A percentile compares a stretch with the other conserved stretches of the same genome.
Evolutionary conservation across 352 stramenopile genomes (phyloP).

Genomic region (Globisporangium iwayamae): DNA sequence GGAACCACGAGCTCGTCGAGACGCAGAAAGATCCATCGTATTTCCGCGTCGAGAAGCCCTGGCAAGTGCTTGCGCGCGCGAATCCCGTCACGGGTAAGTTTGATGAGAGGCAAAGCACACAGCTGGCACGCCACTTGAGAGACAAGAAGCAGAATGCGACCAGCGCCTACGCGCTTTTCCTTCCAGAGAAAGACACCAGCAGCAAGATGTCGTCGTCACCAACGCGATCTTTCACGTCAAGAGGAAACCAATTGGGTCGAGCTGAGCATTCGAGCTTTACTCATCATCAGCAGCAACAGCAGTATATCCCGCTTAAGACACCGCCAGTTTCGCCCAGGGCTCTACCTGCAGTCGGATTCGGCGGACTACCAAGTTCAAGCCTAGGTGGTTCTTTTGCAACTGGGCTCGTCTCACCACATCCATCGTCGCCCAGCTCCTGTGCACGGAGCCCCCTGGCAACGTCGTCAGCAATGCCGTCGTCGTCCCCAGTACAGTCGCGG

Average conservation of each 20-base stretch:
- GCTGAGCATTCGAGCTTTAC: background rate
- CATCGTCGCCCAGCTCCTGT: constrained; percentile 2
- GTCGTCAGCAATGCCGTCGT: background rate
- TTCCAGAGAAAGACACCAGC: background rate
- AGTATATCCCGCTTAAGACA: background rate
- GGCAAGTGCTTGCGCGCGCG: constrained; percentile 31
- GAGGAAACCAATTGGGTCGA: background rate
- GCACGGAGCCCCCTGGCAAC: background rate
- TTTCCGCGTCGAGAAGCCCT: constrained; percentile 49
- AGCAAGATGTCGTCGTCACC: background rate
- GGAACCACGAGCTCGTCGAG: constrained; percentile 37
- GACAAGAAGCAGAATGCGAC: constrained; percentile 36
- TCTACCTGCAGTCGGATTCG: background rate
- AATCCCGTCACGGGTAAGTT: constrained; percentile 19
- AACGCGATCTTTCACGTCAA: background rate
- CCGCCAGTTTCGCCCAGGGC: background rate
- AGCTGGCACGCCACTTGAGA: constrained; percentile 45
- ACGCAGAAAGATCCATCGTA: constrained; percentile 32
- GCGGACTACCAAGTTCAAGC: background rate
- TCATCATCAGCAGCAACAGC: constrained; percentile 13
- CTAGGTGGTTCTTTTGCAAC: constrained; percentile 17
- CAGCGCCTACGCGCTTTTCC: constrained; percentile 16
- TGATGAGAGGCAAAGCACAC: constrained; percentile 25
- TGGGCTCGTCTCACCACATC: background rate
- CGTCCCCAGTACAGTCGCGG: background rate